Evolutionary conservation across 2,329 filamentous ascomycete genomes (phyloP).

Genomic region (Ustulina deusta): DNA sequence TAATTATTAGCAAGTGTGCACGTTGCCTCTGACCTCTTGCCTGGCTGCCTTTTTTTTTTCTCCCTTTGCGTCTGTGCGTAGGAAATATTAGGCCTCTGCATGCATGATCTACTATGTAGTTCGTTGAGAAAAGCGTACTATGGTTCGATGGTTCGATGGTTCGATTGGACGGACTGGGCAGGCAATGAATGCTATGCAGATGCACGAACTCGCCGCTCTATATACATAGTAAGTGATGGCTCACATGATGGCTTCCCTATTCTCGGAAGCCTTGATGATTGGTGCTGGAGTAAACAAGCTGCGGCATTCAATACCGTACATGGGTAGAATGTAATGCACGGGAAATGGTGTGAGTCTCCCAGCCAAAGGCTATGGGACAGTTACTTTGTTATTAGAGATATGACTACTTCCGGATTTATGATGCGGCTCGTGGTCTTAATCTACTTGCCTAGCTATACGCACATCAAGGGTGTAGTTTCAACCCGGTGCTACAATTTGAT

Average conservation of each 20-base stretch:
- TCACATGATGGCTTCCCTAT: background rate
- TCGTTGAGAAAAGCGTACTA: background rate
- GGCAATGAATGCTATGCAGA: constrained; percentile 18
- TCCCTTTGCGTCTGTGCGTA: background rate
- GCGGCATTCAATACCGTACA: too few relatives aligned
- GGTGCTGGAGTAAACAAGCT: background rate
- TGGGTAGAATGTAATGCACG: too few relatives aligned
- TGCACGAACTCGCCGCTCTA: constrained; percentile 1
- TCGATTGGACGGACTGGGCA: background rate
- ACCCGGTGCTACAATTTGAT: background rate
- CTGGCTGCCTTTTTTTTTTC: background rate
- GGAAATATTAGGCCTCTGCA: background rate
- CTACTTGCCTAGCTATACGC: background rate
- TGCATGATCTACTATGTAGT: background rate
- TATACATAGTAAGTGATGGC: too few relatives aligned
- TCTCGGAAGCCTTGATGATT: background rate
- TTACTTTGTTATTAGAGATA: background rate
- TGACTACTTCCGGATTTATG: background rate
- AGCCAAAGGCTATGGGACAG: background rate
- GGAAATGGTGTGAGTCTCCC: background rate
- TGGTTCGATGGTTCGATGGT: constrained; percentile 14
- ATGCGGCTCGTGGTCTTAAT: background rate
- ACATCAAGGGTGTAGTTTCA: background rate
- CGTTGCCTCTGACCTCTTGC: background rate
- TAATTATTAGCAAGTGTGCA: too few relatives aligned